Percentiles rank a stretch among this genome's conserved stretches.
phyloP scores from a whole-genome alignment of 768 basidiomycete genomes.

The Suillus decipiens region DNA sequence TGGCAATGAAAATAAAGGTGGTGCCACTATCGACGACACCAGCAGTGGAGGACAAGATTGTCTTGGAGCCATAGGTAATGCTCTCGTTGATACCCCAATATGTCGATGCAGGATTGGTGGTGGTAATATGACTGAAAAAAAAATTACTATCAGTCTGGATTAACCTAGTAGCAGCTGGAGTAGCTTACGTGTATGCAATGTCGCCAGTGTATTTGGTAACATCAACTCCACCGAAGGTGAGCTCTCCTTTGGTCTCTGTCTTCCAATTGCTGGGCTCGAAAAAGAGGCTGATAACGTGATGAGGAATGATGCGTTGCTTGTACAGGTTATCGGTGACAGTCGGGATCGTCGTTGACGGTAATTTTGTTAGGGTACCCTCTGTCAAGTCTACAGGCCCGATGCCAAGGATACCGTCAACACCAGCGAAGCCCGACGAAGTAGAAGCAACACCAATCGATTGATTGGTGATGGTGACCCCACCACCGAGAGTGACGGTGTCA shows the following conservation, averaged over 20 bases:
- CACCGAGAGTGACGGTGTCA: constrained; percentile 55
- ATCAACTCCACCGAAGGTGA: constrained; percentile 49
- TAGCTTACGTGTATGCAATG: constrained; percentile 44
- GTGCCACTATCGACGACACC: constrained; percentile 67
- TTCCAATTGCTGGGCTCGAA: constrained; percentile 45
- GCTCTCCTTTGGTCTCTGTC: constrained; percentile 45
- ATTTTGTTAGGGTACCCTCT: constrained; percentile 28
- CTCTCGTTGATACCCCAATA: constrained; percentile 67
- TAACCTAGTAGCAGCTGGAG: neutral
- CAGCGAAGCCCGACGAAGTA: constrained; percentile 38
- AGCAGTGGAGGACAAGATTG: constrained; percentile 46
- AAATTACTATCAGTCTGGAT: neutral
- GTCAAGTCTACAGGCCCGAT: constrained; percentile 65
- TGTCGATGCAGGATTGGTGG: constrained; percentile 41
- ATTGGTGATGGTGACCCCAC: constrained; percentile 46
- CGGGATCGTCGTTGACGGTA: constrained; percentile 35
- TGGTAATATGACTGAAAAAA: constrained; percentile 44
- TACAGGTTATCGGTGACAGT: constrained; percentile 61
- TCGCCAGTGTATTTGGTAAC: constrained; percentile 32
- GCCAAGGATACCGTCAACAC: constrained; percentile 66
- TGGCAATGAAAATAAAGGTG: constrained; percentile 51
- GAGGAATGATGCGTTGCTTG: constrained; percentile 38
- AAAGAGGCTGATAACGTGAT: constrained; percentile 48
- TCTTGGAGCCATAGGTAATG: constrained; percentile 49
- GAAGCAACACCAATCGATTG: constrained; percentile 73